Conservation (phyloP, 441 rosid species). For the Croton laevigatus region DNA sequence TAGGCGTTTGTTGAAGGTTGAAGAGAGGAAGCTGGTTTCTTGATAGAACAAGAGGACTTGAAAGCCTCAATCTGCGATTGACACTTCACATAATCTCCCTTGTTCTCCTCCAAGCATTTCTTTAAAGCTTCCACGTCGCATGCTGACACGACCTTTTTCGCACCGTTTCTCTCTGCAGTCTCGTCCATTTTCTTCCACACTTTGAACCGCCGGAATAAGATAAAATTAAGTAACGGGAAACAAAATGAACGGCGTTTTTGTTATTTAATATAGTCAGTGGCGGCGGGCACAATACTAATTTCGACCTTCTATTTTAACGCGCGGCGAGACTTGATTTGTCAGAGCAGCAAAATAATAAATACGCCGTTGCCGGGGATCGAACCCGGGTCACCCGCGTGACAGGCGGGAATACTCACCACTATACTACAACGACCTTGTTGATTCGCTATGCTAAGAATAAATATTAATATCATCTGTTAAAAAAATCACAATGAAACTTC, state of each 20-base stretch:
- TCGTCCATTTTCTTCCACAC: constrained; percentile 30
- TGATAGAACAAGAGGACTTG: constrained; percentile 69
- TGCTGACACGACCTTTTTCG: constrained; percentile 54
- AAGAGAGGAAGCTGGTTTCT: constrained; percentile 36
- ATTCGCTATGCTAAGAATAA: no score
- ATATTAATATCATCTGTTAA: no score
- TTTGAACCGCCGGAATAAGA: background rate
- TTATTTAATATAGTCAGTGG: no score
- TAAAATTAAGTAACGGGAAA: background rate
- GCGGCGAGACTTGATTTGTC: background rate
- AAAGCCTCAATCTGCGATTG: constrained; percentile 77
- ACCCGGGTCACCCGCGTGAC: constrained; percentile 78
- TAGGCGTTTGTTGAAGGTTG: constrained; percentile 15
- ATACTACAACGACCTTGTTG: background rate
- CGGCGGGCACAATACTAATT: background rate
- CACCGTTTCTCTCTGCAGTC: constrained; percentile 26
- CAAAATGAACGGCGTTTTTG: background rate
- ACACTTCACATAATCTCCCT: constrained; percentile 67
- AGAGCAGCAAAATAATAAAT: no score
- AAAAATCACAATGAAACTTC: no score
- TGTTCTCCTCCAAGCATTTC: constrained; percentile 87
- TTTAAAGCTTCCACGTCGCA: constrained; percentile 86
- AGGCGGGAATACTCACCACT: constrained; percentile 21
- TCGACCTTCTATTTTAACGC: background rate
- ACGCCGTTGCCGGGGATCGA: constrained; percentile 90